Conservation (phyloP, 495 filamentous ascomycete species). For the Trichocladium uniseriatum region DNA sequence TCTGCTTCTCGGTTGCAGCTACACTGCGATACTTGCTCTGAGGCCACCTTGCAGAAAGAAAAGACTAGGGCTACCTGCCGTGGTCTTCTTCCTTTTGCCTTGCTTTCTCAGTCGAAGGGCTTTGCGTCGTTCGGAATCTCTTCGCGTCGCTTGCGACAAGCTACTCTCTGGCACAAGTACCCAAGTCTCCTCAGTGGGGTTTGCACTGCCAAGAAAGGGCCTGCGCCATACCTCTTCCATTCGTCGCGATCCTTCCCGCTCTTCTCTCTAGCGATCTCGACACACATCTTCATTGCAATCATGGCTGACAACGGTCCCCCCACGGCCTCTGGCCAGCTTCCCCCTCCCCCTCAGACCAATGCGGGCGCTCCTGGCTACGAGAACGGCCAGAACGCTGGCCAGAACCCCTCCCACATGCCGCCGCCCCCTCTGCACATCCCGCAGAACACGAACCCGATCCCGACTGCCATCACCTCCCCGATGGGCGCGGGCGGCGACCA, state of each 20-base stretch:
- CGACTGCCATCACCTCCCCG: constrained; percentile 83
- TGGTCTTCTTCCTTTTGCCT: background rate
- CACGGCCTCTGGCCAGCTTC: constrained; percentile 48
- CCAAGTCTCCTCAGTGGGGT: constrained; percentile 13
- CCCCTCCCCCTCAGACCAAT: constrained; percentile 55
- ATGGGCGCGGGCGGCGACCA: constrained; percentile 56
- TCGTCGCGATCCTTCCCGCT: constrained; percentile 8
- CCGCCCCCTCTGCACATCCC: constrained; percentile 90
- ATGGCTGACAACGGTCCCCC: constrained; percentile 62
- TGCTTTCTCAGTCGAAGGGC: background rate
- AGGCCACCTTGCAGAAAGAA: background rate
- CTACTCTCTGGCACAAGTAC: background rate
- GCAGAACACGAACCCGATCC: constrained; percentile 93
- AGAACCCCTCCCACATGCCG: constrained; percentile 77
- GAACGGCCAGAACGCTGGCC: constrained; percentile 56
- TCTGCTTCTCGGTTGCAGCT: background rate
- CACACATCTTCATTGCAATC: constrained; percentile 20
- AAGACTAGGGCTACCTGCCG: background rate
- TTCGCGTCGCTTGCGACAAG: background rate
- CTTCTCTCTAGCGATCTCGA: background rate
- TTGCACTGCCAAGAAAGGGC: constrained; percentile 15
- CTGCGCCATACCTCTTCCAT: constrained; percentile 5
- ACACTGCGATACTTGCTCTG: background rate
- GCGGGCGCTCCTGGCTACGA: constrained; percentile 63
- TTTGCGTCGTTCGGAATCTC: background rate